phyloP scores from a whole-genome alignment of 2,329 filamentous ascomycete genomes.

The Diplodia sapinea region DNA sequence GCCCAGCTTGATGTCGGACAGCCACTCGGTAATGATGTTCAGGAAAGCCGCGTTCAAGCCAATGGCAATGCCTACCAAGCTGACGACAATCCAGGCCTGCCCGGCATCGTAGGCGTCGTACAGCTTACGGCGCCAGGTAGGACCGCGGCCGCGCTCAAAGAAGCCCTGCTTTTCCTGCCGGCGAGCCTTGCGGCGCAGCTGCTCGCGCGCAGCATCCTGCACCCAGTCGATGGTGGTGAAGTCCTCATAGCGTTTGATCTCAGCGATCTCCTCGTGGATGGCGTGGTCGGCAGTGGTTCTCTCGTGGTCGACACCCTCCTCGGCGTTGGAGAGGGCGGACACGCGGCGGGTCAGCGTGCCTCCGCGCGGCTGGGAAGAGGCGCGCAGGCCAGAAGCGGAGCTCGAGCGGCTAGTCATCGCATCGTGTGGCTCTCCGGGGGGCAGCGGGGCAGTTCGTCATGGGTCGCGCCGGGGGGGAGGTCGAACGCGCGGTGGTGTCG shows the following conservation, averaged over 20 bases:
- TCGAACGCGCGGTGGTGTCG: background rate
- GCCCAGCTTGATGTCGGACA: conserved; percentile 94
- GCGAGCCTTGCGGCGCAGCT: conserved; percentile 77
- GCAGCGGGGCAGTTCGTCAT: conserved; percentile 23
- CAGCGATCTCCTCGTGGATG: conserved; percentile 92
- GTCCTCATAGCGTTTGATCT: conserved; percentile 98
- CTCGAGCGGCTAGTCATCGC: conserved; percentile 54
- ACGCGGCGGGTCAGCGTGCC: conserved; percentile 70
- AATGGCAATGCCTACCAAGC: conserved; percentile 88
- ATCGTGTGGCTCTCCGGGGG: conserved; percentile 39
- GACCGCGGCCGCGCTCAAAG: conserved; percentile 70
- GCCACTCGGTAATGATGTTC: conserved; percentile 96
- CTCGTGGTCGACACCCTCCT: conserved; percentile 64
- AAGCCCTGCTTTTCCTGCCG: conserved; percentile 74
- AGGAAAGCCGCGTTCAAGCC: conserved; percentile 90
- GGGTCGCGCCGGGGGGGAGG: conserved; percentile 13
- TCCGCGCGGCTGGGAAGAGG: conserved; percentile 56
- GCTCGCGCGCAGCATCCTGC: conserved; percentile 92
- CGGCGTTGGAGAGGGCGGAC: conserved; percentile 68
- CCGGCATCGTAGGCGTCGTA: conserved; percentile 92
- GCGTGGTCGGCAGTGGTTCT: conserved; percentile 67
- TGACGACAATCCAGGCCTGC: conserved; percentile 97
- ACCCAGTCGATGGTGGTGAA: conserved; percentile 99
- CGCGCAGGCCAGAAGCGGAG: conserved; percentile 43
- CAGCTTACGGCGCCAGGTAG: conserved; percentile 80